Conservation (phyloP, 495 filamentous ascomycete genomes). For the Sporormia fimetaria region DNA sequence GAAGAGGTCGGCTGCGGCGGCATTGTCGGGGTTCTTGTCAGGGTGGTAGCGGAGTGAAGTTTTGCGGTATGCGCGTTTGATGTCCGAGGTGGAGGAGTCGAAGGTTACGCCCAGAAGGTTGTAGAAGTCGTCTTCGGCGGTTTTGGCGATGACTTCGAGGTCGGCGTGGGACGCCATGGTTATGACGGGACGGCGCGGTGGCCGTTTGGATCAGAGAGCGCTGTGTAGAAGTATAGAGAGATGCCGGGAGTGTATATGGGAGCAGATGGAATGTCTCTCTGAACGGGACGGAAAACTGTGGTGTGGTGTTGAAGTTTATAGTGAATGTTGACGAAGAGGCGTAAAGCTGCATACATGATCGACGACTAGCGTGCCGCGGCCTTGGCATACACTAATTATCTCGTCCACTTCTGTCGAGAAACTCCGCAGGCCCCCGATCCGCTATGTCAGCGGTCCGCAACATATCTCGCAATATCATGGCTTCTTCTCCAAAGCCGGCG, state of each 20-base stretch:
- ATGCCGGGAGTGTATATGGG: too few species aligned
- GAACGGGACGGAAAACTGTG: background rate
- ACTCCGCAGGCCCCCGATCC: too few species aligned
- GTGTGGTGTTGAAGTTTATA: background rate
- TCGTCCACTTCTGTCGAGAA: too few species aligned
- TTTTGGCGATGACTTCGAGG: constrained; percentile 45
- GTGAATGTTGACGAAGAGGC: constrained; percentile 1
- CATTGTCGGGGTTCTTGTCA: constrained; percentile 57
- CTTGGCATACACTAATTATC: constrained; percentile 6
- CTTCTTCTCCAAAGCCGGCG: constrained; percentile 4
- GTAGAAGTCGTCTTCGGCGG: constrained; percentile 65
- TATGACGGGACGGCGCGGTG: background rate
- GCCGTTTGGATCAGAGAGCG: background rate
- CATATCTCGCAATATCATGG: constrained; percentile 17
- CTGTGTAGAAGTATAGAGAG: background rate
- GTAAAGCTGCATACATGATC: constrained; percentile 3
- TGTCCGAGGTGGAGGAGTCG: constrained; percentile 53
- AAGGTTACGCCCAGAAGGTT: constrained; percentile 59
- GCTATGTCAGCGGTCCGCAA: constrained; percentile 8
- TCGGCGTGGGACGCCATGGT: constrained; percentile 39
- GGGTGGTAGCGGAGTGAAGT: constrained; percentile 86
- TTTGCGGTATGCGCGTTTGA: constrained; percentile 79
- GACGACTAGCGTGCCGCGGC: constrained; percentile 1
- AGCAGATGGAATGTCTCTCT: too few species aligned
- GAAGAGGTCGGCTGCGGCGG: constrained; percentile 56